phyloP scores from a whole-genome alignment of 2,329 filamentous ascomycete species.

The Fusarium buharicum region DNA sequence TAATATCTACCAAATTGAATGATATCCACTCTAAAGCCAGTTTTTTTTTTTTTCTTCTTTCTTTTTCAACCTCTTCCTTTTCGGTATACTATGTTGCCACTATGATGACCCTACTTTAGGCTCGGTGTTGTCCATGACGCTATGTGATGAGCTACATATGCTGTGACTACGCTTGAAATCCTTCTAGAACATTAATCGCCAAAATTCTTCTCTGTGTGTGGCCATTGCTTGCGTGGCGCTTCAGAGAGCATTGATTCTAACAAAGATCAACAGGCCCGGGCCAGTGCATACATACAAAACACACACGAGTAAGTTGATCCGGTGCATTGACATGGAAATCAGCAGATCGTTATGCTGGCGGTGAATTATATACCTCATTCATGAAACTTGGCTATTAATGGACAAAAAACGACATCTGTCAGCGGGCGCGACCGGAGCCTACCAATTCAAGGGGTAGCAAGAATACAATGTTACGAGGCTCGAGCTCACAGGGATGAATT shows the following conservation, averaged over 20 bases:
- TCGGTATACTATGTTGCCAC: not conserved
- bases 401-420: not conserved
- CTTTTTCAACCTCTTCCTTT: no score
- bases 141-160: not conserved
- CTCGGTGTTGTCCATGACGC: no score
- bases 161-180: conserved; percentile 3
- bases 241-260: not conserved
- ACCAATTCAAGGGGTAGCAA: conserved; percentile 8
- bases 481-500: no score
- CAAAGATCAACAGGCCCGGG: conserved; percentile 15
- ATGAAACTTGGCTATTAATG: not conserved
- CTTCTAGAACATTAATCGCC: conserved; percentile 16
- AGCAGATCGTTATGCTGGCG: conserved; percentile 3
- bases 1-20: not conserved
- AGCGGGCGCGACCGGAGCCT: not conserved
- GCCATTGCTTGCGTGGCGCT: conserved; percentile 1
- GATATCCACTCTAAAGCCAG: not conserved
- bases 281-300: not conserved
- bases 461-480: not conserved
- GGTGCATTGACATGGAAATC: conserved; percentile 5
- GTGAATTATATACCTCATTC: not conserved
- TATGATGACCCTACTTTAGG: not conserved
- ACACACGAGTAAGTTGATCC: conserved; percentile 12
- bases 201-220: not conserved
- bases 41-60: not conserved